These are phyloP conservation scores for Penicillium salamii DNA, from an alignment of 495 filamentous ascomycete species.

Conservation along the genomic window DNA sequence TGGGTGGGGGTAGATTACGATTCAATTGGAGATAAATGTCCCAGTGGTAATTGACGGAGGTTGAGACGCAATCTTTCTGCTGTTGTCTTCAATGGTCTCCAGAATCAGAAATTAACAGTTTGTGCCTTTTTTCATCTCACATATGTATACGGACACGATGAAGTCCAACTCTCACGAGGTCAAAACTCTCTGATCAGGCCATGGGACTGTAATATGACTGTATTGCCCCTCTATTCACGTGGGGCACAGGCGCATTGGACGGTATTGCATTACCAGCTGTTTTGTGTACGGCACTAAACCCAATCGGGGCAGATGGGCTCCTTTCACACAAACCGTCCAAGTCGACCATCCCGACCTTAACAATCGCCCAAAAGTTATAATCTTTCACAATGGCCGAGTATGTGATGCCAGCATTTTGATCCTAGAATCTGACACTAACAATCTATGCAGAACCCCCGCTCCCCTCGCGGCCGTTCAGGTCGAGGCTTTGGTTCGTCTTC, in stretches of 20 bases:
- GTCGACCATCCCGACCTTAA: slow-evolving; percentile 22
- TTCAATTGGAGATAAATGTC: neutral
- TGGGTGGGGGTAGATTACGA: slow-evolving; percentile 6
- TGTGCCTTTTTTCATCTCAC: no score
- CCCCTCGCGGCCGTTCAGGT: slow-evolving; percentile 78
- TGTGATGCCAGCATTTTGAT: slow-evolving; percentile 8
- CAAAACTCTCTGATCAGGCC: neutral
- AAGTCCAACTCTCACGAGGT: neutral
- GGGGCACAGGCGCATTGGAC: neutral
- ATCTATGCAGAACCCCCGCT: slow-evolving; percentile 35
- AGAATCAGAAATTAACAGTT: no score
- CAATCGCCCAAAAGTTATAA: slow-evolving; percentile 26
- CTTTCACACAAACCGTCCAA: slow-evolving; percentile 46
- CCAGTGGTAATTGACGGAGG: no score
- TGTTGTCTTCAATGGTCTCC: no score
- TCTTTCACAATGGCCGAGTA: slow-evolving; percentile 48
- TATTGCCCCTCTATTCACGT: slow-evolving; percentile 19
- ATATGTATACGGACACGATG: neutral
- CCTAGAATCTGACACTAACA: neutral
- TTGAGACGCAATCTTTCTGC: no score
- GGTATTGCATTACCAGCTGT: slow-evolving; percentile 3
- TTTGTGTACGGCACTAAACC: slow-evolving; percentile 20
- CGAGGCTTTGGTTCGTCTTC: slow-evolving; percentile 65
- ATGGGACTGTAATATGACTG: slow-evolving; percentile 3
- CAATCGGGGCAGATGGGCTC: slow-evolving; percentile 18